Base-by-base conservation (phyloP, 371 early-diverging fungal species). In the Globomyces sp. region DNA sequence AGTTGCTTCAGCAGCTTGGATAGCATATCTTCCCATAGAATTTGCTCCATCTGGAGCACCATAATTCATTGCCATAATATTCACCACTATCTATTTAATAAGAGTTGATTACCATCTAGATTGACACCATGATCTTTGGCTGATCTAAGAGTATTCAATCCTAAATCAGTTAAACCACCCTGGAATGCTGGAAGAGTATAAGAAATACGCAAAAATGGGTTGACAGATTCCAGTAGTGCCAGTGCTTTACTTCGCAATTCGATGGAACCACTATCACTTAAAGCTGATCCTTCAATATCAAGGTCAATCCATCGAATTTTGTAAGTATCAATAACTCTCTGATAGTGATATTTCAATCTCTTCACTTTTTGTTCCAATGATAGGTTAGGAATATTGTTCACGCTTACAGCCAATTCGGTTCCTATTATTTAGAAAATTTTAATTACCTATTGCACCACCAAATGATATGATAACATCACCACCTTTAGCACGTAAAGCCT, bases 11-110 rank as follows among this genome's bases (percentile, higher is more conserved):
- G 64, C 64, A 2, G 51, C 13, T 52, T 49, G 64, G 8, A 24
- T n/a, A 39, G 51, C 50, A 63, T 24, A 50, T 11, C n/a, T 41
- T 8, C 72, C 79, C 74, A 76, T 76, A 46, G 58, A 67, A 10
- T 69, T 74, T 34, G 48, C 68, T n/a, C 74, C 77, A 60, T 77
- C 73, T 37, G 72, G 73, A 8, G 71, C 78, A 9, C 52, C 59
- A 47, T 71, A 74, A 59, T 74, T 71, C 76, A 76, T 76, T 3
- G 76, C 58, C 74, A 76, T 73, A 57, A 78, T 71, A 69, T 78
- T 78, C 40, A 78, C 57, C 5, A 57, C 57, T 47, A 47, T 8
- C 47, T 8, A 8, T 11, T 8, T 6, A 6, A 47, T 24, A 24
- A 24, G 24, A 24, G 24, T 24, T 47, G 24, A 24, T 24, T 47